Evolutionary conservation across 768 basidiomycete genomes (phyloP), one percentile per base, ranked within the genome.

Genomic region (Mycena filopes): DNA sequence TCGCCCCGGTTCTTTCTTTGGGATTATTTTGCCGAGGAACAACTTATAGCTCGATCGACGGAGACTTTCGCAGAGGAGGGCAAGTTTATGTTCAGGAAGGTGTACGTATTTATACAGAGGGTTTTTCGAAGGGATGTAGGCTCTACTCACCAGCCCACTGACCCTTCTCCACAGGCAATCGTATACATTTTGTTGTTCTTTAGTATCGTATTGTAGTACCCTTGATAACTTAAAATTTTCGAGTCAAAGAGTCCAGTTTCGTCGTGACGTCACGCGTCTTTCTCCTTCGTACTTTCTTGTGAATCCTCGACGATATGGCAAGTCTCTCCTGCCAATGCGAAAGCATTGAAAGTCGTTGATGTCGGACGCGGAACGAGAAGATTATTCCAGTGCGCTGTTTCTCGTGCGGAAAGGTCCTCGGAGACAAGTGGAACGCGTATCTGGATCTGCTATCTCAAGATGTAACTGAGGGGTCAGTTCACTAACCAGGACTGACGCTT

Each of bases 301-400:
- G n/a, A n/a, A n/a, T n/a, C n/a, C n/a, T n/a, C n/a, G n/a, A 28
- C 36, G 28, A 57, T 18, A 68, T 69, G 67, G 67, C 55, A 50
- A 47, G 63, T 62, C 43, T 46, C 26, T 12, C 41, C 11, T 36
- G 36, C 25, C 21, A 28, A 18, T 15, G n/a, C n/a, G 50, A 12
- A 55, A 23, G 4, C 26, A 9, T 36, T 36, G n/a, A n/a, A n/a
- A 18, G 3, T 40, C 29, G 7, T 12, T 31, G 21, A 46, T 15
- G 28, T 51, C 11, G 9, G 6, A 33, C 9, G 42, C 11, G 20
- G 8, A 40, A 20, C 53, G 53, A 97, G 96, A 57, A 97, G 96
- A 99, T 98, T 66, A 97, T 98, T 68, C 96, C 96, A 48, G 94
- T 98, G 10, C 89, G 96, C 45, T 97, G 96, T 70, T 98, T 98